Conservation (phyloP, 768 basidiomycete species). For the Leccinum imitatum region DNA sequence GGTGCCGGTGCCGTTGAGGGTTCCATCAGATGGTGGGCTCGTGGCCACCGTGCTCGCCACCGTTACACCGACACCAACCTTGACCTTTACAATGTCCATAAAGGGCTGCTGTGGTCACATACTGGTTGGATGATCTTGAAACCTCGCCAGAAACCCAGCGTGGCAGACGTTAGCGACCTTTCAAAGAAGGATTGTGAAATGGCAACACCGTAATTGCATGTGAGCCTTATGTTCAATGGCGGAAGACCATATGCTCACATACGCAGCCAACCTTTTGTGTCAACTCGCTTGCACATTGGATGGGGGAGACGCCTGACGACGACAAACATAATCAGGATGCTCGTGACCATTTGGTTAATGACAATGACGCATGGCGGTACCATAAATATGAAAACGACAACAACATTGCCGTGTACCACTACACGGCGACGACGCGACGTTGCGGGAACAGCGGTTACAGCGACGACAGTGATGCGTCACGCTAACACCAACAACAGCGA, state of each 20-base stretch:
- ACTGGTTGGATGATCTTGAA: constrained; percentile 93
- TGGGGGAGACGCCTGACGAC: constrained; percentile 90
- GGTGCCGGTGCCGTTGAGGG: constrained; percentile 95
- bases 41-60: constrained; percentile 97
- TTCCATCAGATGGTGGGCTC: constrained; percentile 98
- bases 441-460: too few relatives aligned
- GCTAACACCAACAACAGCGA: too few relatives aligned
- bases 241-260: neutral
- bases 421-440: too few relatives aligned
- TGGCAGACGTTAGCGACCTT: constrained; percentile 86
- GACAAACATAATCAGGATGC: constrained; percentile 97
- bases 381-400: too few relatives aligned
- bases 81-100: constrained; percentile 95
- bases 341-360: constrained; percentile 82
- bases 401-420: too few relatives aligned
- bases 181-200: constrained; percentile 74
- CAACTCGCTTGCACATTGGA: constrained; percentile 95
- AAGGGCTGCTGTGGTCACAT: constrained; percentile 84
- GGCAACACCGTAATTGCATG: constrained; percentile 97
- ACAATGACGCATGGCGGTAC: too few relatives aligned
- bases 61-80: constrained; percentile 96
- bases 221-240: constrained; percentile 38
- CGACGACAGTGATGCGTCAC: too few relatives aligned
- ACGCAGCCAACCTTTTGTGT: constrained; percentile 92
- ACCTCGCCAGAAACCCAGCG: constrained; percentile 84